phyloP scores from a whole-genome alignment of 768 basidiomycete species.

The Royoungia palumana region DNA sequence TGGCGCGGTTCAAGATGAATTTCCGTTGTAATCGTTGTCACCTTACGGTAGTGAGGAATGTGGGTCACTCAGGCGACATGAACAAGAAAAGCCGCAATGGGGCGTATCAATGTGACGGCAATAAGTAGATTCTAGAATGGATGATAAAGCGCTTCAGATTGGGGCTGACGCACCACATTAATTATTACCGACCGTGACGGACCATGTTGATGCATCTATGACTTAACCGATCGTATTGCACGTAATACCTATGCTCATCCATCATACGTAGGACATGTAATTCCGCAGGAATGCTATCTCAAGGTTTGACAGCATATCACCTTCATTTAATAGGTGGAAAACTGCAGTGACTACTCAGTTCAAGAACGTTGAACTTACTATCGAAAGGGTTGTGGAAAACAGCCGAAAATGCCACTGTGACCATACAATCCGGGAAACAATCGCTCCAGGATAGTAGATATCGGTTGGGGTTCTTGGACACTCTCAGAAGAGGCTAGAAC shows the following conservation, averaged over 20 bases:
- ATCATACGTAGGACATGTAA: not conserved
- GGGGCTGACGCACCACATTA: conserved; percentile 12
- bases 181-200: conserved; percentile 15
- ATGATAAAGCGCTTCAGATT: conserved; percentile 13
- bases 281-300: not conserved
- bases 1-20: conserved; percentile 21
- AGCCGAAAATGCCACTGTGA: too few species aligned
- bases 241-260: conserved; percentile 15
- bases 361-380: too few species aligned
- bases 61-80: conserved; percentile 6
- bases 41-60: conserved; percentile 11
- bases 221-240: conserved; percentile 24
- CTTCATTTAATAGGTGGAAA: conserved; percentile 13
- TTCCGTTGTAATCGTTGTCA: conserved; percentile 25
- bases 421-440: too few species aligned
- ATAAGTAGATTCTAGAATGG: conserved; percentile 21
- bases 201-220: conserved; percentile 22
- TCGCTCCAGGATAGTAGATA: too few species aligned
- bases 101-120: conserved; percentile 12
- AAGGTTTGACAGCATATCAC: conserved; percentile 5
- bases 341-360: not conserved
- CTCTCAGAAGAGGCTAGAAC: too few species aligned
- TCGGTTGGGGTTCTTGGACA: too few species aligned
- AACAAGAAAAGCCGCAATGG: conserved; percentile 5
- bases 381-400: too few species aligned